Evolutionary conservation across 805 yeast species (phyloP), one percentile per base, ranked within the genome.

Genomic region (Wickerhamomyces pijperi): DNA sequence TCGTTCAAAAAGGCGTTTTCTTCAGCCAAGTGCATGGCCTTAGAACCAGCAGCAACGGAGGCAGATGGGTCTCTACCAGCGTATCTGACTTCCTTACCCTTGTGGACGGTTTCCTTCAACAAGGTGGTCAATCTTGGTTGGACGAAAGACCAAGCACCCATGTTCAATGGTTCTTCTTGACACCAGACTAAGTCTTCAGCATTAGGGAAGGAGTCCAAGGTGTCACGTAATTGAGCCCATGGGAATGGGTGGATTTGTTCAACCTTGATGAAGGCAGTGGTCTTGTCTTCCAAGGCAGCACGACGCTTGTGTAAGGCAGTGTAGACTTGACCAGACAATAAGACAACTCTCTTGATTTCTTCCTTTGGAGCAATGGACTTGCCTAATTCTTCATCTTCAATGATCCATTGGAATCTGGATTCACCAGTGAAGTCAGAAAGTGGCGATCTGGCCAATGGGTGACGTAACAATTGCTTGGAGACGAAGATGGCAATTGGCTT

Each of bases 241-340:
- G 98, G 98, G 97, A 92, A 92, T 64, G 99, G 99, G 60, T 92
- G 97, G 56, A 88, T 60, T 71, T 92, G 97, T 68, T 92, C 99
- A 53, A 92, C 56, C 67, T 79, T 85, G 55, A 88, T 63, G 62
- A 92, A 70, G 3, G 97, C 96, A 43, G 97, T 86, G 52, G 76
- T 76, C 63, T 75, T 85, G 64, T 84, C 80, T 37, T 70, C 83
- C 44, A 82, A 50, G 19, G 78, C 60, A 41, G 76, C 84, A 68
- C 98, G 90, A 61, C 75, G 83, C 78, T 87, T 90, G 67, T 76
- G 82, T 55, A 92, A 70, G 29, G 95, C 84, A 41, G 97, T 81
- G 73, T 74, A 88, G 36, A 92, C 98, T 74, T 92, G 99, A 60
- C 98, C 99, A 46, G 83, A 59, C 60, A 87, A 71, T 43, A 92